Base-by-base conservation (phyloP, 768 basidiomycete species). In the Leucocoprinus leucothites region DNA sequence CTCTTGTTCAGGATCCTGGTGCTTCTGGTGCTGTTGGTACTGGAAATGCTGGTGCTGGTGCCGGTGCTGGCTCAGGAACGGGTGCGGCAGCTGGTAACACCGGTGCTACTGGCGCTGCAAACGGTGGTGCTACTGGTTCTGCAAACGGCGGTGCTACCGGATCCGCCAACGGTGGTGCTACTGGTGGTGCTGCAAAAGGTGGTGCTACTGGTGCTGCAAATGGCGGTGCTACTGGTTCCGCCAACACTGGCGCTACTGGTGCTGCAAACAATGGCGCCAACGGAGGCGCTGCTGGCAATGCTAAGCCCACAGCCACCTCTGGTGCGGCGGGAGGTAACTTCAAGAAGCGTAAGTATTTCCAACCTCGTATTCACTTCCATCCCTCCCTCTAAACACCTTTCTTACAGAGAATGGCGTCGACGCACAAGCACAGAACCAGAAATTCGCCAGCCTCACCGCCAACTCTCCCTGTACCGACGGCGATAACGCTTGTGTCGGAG, bases 341-440 rank as follows among this genome's bases (percentile, higher is more conserved):
- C 42, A 18, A 52, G 56, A 31, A 53, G 64, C 16, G 59, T 62
- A 13, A 42, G 55, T 38, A 78, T 79, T n/a, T n/a, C n/a, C n/a
- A 64, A 61, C 64, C 41, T 63, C 19, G 9, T 36, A 46, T 55
- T n/a, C n/a, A 26, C 19, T 45, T 48, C 9, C 22, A 6, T 38
- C 18, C 9, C 21, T 26, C 3, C 13, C 22, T 2, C 11, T 21
- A 1, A 21, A 22, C 7, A 16, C 13, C 11, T 43, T 8, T 38
- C 22, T 4, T 72, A 46, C 21, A 25, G 66, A 74, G 31, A 84
- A 84, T 55, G 81, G 80, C 16, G 64, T 74, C 51, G 76, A 72
- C 48, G 81, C 82, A 9, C 79, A 82, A 62, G 65, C 72, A 7
- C 72, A 77, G 31, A 83, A 83, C 63, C 71, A 71, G 5, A 68